Percentiles rank a stretch among this genome's conserved stretches.
Conservation (phyloP, 768 basidiomycete species). For the Candolleomyces aberdarensis region DNA sequence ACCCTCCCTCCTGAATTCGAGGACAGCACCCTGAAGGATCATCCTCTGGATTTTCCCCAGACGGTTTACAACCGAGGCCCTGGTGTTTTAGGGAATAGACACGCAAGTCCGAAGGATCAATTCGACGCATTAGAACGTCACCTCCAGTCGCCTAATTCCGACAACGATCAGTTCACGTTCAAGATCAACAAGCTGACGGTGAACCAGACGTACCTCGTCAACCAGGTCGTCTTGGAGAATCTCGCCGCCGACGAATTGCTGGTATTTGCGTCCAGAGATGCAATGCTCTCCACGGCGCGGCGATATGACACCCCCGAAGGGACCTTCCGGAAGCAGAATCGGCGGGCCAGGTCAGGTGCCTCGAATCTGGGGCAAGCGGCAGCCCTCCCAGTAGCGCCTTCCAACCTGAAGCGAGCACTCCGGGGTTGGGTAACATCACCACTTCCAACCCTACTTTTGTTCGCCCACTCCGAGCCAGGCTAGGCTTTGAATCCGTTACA, state of each 20-base stretch:
- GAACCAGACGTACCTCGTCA: conserved; percentile 16
- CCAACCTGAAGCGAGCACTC: too few species aligned
- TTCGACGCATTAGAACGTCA: conserved; percentile 14
- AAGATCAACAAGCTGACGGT: conserved; percentile 18
- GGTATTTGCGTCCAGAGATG: conserved; percentile 13
- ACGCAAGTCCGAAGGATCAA: not conserved
- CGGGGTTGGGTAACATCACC: too few species aligned
- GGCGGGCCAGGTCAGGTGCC: not conserved
- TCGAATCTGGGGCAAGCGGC: too few species aligned
- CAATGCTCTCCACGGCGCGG: conserved; percentile 16
- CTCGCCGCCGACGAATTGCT: conserved; percentile 10
- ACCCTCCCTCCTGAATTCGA: conserved; percentile 14
- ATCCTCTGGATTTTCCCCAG: conserved; percentile 15
- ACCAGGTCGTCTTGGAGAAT: conserved; percentile 14
- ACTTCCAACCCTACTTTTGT: too few species aligned
- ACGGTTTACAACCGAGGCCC: not conserved
- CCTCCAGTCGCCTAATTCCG: conserved; percentile 13
- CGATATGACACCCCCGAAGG: conserved; percentile 7
- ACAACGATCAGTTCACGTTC: conserved; percentile 19
- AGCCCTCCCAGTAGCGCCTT: too few species aligned
- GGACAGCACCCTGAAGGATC: conserved; percentile 21
- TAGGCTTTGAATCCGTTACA: too few species aligned
- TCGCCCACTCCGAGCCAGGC: too few species aligned
- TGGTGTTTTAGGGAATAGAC: not conserved
- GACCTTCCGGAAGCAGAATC: not conserved